Base-by-base conservation (phyloP, 805 yeast species). In the Metschnikowia hibisci region DNA sequence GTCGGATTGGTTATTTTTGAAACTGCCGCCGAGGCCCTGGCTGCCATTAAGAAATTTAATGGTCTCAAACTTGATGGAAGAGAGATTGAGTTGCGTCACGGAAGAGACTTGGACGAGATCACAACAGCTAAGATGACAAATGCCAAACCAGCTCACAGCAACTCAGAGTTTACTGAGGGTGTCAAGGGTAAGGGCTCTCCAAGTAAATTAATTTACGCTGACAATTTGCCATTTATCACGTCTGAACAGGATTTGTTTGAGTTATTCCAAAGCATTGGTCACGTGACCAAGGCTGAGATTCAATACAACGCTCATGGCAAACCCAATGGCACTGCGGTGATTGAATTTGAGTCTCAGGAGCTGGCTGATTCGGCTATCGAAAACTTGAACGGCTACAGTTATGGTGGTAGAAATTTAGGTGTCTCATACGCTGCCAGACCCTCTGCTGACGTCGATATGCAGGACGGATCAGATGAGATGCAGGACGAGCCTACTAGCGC, bases 151-250 rank as follows among this genome's bases (percentile, higher is more conserved):
- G 57, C 49, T 29, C 46, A 56, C 18, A 63, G 59, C 47, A 76
- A 76, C 58, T 58, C 80, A 30, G 81, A 71, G 7, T 86, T 88
- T 61, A 79, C 89, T 11, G 78, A 74, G 36, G 83, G 81, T 43
- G 89, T 85, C 33, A 55, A 61, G 7, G 86, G 84, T 2, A 80
- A 78, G 39, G 82, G 80, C 39, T 77, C 71, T 27, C 72, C 77
- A 16, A 58, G 66, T 11, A 65, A 57, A 45, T 62, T 64, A 13
- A 76, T 91, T 34, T 84, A 67, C 58, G 89, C 85, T 16, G 75
- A 74, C 34, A 91, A 91, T 68, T 71, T 91, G 58, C 98, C 98
- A 25, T 87, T 79, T 74, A 83, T 89, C 41, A 90, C 97, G n/a
- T 79, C 88, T 26, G 81, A 82, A 52, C 81, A 83, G 45, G 97